These are phyloP conservation scores for Cercospora sojina DNA, from an alignment of 2,329 filamentous ascomycete genomes.

Conservation along the genomic window DNA sequence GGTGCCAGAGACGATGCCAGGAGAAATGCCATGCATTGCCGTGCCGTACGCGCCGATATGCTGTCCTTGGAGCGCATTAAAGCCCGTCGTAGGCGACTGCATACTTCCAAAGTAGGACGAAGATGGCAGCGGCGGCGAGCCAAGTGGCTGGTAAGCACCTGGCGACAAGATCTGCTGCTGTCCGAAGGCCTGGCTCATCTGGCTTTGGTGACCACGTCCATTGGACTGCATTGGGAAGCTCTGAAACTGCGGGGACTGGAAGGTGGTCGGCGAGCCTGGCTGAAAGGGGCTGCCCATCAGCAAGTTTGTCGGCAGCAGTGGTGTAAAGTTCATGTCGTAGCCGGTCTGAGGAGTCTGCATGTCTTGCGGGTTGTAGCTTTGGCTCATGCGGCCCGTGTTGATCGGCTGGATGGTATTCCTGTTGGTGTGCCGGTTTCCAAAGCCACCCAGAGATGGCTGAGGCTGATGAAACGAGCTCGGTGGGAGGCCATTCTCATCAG, in stretches of 20 bases:
- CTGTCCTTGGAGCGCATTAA: constrained; percentile 58
- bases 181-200: constrained; percentile 69
- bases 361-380: constrained; percentile 52
- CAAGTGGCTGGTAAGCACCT: constrained; percentile 77
- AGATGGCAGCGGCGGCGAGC: constrained; percentile 78
- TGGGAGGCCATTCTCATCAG: constrained; percentile 82
- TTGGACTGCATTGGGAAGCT: constrained; percentile 68
- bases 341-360: constrained; percentile 83
- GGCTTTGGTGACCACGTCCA: constrained; percentile 49
- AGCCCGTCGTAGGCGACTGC: constrained; percentile 81
- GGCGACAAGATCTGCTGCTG: constrained; percentile 69
- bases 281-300: constrained; percentile 96
- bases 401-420: constrained; percentile 77
- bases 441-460: constrained; percentile 67
- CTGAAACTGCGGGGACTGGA: constrained; percentile 88
- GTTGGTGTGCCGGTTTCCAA: constrained; percentile 82
- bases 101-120: constrained; percentile 77
- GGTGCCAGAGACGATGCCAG: constrained; percentile 82
- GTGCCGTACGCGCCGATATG: constrained; percentile 46
- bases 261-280: constrained; percentile 85
- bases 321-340: constrained; percentile 98
- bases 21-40: constrained; percentile 59
- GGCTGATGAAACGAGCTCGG: constrained; percentile 90
- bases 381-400: constrained; percentile 67
- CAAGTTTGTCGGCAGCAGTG: constrained; percentile 88